Evolutionary conservation across 306 rosid species (phyloP).

Genomic region (Inga leiocalycina): DNA sequence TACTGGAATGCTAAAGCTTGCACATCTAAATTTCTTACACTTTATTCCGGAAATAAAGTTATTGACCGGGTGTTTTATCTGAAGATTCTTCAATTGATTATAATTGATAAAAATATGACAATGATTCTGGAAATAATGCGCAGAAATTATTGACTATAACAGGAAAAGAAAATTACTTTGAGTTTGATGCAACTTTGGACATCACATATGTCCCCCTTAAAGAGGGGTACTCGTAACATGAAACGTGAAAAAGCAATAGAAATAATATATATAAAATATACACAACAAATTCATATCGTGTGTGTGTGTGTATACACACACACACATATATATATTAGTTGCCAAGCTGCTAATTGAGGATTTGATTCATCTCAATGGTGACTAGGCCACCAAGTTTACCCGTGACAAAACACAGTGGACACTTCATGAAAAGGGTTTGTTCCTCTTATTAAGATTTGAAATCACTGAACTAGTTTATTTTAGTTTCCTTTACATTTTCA

Average conservation of each 20-base stretch:
- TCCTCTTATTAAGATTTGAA: slow-evolving; percentile 36
- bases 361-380: slow-evolving; percentile 26
- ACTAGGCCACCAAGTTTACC: slow-evolving; percentile 40
- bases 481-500: neutral
- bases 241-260: slow-evolving; percentile 25
- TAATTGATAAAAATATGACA: neutral
- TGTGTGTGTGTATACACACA: neutral
- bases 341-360: neutral
- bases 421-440: slow-evolving; percentile 23
- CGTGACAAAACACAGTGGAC: slow-evolving; percentile 35
- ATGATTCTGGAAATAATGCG: neutral
- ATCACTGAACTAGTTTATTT: slow-evolving; percentile 35
- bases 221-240: neutral
- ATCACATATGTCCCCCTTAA: slow-evolving; percentile 20
- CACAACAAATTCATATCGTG: neutral
- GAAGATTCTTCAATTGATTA: neutral
- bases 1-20: neutral
- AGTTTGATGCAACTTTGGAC: slow-evolving; percentile 18
- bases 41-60: neutral
- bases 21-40: neutral
- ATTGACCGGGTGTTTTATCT: neutral
- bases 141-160: slow-evolving; percentile 13
- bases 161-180: slow-evolving; percentile 11
- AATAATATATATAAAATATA: neutral
- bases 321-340: neutral